phyloP scores from a whole-genome alignment of 2,329 filamentous ascomycete species.

The Neocatenulostroma microsporum region DNA sequence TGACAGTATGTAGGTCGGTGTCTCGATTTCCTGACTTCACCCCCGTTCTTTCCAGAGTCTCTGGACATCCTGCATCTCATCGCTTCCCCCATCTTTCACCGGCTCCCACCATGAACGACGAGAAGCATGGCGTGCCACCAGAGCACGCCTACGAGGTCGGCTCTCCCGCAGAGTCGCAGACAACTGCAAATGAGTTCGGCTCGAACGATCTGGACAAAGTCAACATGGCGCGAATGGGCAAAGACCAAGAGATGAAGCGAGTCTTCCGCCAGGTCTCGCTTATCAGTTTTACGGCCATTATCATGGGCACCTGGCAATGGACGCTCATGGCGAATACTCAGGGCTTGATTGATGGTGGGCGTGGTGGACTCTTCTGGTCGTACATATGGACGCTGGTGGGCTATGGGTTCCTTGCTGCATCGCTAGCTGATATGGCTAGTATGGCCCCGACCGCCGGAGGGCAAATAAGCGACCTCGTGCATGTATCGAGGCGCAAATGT shows the following conservation, averaged over 20 bases:
- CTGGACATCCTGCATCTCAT: no score
- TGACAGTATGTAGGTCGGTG: no score
- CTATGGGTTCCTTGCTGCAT: conserved; percentile 18
- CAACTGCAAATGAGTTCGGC: background rate
- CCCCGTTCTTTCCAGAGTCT: no score
- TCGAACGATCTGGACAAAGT: conserved; percentile 26
- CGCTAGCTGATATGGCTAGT: conserved; percentile 28
- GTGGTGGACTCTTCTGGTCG: conserved; percentile 23
- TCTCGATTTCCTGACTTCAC: no score
- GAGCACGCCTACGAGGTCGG: conserved; percentile 1
- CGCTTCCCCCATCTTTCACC: no score
- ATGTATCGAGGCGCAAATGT: no score
- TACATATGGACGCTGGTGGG: conserved; percentile 19
- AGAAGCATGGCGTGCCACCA: background rate
- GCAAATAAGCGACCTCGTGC: no score
- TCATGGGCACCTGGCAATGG: conserved; percentile 34
- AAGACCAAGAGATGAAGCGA: conserved; percentile 42
- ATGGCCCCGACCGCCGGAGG: conserved; percentile 28
- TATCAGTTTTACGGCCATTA: conserved; percentile 44
- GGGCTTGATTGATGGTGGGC: conserved; percentile 19
- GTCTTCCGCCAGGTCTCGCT: conserved; percentile 44
- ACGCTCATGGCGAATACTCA: conserved; percentile 31
- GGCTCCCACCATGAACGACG: background rate
- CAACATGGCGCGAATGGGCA: conserved; percentile 44
- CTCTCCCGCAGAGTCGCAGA: background rate